phyloP scores from a whole-genome alignment of 768 basidiomycete species.

The Tremella yokohamensis region DNA sequence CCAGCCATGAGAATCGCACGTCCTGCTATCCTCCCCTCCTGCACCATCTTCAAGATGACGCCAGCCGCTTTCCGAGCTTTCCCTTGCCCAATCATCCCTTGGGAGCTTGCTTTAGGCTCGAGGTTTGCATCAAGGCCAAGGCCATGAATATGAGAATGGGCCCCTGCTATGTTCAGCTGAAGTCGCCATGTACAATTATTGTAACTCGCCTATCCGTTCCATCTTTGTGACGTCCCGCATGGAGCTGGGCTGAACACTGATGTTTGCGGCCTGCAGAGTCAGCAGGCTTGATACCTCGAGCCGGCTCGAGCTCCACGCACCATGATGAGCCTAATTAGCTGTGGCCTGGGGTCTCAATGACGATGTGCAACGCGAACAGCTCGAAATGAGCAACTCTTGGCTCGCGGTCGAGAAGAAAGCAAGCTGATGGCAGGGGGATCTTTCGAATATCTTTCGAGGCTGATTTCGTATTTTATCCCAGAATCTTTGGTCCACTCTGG shows the following conservation, averaged over 20 bases:
- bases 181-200: not conserved
- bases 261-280: slow-evolving; percentile 45
- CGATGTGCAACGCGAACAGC: no score
- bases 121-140: slow-evolving; percentile 83
- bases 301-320: no score
- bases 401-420: no score
- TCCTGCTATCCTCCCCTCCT: slow-evolving; percentile 91
- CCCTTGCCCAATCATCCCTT: slow-evolving; percentile 96
- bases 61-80: slow-evolving; percentile 97
- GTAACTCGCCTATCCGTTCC: slow-evolving; percentile 50
- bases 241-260: slow-evolving; percentile 41
- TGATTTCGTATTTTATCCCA: no score
- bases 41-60: slow-evolving; percentile 96
- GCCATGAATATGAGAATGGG: slow-evolving; percentile 80
- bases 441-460: no score
- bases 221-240: slow-evolving; percentile 51
- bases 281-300: no score
- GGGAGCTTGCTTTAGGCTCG: slow-evolving; percentile 75
- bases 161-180: slow-evolving; percentile 35
- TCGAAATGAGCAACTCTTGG: no score
- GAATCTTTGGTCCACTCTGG: no score
- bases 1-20: slow-evolving; percentile 96
- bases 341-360: no score
- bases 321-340: no score
- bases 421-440: no score